A percentile compares a stretch with the other conserved stretches of the same genome.
Conservation (phyloP, 192 early-diverging fungal species). For the Chytriomyces confervae region DNA sequence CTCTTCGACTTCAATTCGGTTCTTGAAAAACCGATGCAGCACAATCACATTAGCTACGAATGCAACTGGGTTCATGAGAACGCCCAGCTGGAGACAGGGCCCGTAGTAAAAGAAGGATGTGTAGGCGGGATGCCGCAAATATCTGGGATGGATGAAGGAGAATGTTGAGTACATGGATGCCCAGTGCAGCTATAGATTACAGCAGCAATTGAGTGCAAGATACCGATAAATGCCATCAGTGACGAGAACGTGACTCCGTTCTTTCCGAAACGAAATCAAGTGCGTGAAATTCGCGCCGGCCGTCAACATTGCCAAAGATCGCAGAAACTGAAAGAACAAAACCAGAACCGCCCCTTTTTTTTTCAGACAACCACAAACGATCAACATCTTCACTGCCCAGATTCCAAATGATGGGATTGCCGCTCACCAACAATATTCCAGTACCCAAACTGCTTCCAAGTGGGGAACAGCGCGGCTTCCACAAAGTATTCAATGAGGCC, state of each 20-base stretch:
- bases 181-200: conserved; percentile 26
- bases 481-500: conserved; percentile 74
- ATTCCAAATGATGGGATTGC: conserved; percentile 1
- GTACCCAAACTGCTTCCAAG: conserved; percentile 49
- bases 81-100: conserved; percentile 69
- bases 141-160: conserved; percentile 3
- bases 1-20: conserved; percentile 84
- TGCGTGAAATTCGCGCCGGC: conserved; percentile 84
- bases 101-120: conserved; percentile 96
- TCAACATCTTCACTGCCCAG: not conserved
- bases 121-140: conserved; percentile 93
- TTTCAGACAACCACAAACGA: not conserved
- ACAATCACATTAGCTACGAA: conserved; percentile 67
- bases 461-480: conserved; percentile 68
- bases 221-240: conserved; percentile 86
- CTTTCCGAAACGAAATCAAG: conserved; percentile 73
- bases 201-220: too few species aligned
- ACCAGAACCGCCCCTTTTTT: conserved; percentile 59
- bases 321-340: conserved; percentile 71
- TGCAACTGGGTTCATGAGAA: conserved; percentile 82
- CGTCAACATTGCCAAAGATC: conserved; percentile 89
- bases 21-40: conserved; percentile 76
- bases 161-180: conserved; percentile 22
- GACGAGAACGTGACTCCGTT: conserved; percentile 76
- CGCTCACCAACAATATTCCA: conserved; percentile 51